Base-by-base conservation (phyloP, 345 rosid species). In the Rhodomyrtus tomentosa region DNA sequence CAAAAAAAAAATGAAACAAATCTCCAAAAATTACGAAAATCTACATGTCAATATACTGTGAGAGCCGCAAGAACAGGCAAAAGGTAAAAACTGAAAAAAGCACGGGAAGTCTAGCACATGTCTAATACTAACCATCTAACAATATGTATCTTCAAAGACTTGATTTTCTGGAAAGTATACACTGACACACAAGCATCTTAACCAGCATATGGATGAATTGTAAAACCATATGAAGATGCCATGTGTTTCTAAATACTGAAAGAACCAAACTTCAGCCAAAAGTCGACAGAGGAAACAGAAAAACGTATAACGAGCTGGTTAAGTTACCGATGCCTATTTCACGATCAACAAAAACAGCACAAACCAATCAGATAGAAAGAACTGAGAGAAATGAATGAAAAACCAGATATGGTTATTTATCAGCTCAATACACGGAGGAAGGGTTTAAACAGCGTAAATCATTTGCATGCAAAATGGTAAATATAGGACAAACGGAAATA, bases 401-500 rank as follows among this genome's bases (percentile, higher is more conserved):
- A 27, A 36, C 72, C 36, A 13, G 72, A 27, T 27, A 32, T n/a
- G 72, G 72, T 58, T 27, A 58, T 27, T 58, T 27, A 58, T 58
- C 72, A 58, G 38, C 72, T 58, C 72, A 6, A 27, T 27, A 68
- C 68, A 58, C 45, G 27, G 18, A 86, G 48, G 24, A 72, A 55
- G 51, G 40, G 58, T 20, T 25, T 81, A 68, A 55, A 36, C 79
- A 36, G 79, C 45, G 0, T 36, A 36, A 9, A 36, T 18, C 13
- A 36, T 68, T 36, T 18, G 79, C 79, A 68, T 36, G 13, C 79
- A 36, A 68, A 68, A 68, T 21, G 12, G 25, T 32, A 32, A 4
- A 9, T 68, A 68, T 32, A 68, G 79, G 79, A 68, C 79, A 68
- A 68, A 68, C 79, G 29, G 50, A 82, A 62, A 82, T 85, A 97